Conservation (phyloP, 345 rosid genomes). For the Ailanthus altissimus region DNA sequence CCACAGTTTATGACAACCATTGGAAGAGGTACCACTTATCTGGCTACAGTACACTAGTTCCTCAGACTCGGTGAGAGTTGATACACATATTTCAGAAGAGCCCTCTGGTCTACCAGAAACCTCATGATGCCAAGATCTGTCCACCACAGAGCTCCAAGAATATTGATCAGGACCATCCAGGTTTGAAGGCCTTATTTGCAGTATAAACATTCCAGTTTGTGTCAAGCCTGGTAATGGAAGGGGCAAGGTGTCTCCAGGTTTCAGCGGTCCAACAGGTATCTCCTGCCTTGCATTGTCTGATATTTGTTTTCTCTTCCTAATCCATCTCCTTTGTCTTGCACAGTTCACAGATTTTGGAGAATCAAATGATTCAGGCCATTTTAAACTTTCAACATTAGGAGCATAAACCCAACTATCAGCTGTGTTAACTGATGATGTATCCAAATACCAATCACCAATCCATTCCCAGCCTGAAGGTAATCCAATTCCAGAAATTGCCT, state of each 20-base stretch:
- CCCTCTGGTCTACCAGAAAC: constrained; percentile 36
- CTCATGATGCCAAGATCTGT: constrained; percentile 38
- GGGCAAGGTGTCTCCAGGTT: constrained; percentile 70
- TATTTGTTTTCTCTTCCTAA: constrained; percentile 46
- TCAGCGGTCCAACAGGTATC: constrained; percentile 61
- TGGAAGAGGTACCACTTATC: constrained; percentile 62
- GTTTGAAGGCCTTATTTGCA: constrained; percentile 64
- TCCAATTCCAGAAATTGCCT: constrained; percentile 36
- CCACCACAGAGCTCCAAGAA: constrained; percentile 85
- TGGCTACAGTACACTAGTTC: constrained; percentile 69
- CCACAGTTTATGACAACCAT: constrained; percentile 59
- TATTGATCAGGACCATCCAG: constrained; percentile 47
- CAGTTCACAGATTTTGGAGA: constrained; percentile 40
- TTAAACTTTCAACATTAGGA: constrained; percentile 54
- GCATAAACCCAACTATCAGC: constrained; percentile 74
- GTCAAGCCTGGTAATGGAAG: constrained; percentile 73
- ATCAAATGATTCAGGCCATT: constrained; percentile 60
- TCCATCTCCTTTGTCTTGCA: constrained; percentile 73
- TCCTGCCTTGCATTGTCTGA: constrained; percentile 37
- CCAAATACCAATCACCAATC: constrained; percentile 63
- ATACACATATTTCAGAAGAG: constrained; percentile 60
- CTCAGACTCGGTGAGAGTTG: constrained; percentile 67
- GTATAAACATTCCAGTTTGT: constrained; percentile 57
- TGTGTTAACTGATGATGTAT: constrained; percentile 39
- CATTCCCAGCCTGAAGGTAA: constrained; percentile 60